phyloP scores from a whole-genome alignment of 768 basidiomycete genomes.

The Trametes cingulata region DNA sequence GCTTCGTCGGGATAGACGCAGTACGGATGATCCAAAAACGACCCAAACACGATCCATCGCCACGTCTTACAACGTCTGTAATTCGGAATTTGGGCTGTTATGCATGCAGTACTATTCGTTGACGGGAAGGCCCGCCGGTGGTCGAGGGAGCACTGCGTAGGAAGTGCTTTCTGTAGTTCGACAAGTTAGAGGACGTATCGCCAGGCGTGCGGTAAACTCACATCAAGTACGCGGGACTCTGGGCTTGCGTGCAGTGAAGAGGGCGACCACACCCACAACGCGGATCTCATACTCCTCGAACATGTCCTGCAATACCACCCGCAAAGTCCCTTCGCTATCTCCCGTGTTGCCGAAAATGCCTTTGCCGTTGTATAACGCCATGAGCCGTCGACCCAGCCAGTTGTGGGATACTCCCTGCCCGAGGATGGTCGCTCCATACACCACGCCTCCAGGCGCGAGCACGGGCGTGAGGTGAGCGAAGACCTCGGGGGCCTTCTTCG shows the following conservation, averaged over 20 bases:
- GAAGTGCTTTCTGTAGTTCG: too few species aligned
- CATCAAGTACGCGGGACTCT: neutral
- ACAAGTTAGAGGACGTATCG: too few species aligned
- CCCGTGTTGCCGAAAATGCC: slow-evolving; percentile 18
- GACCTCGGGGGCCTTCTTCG: slow-evolving; percentile 19
- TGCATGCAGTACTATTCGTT: too few species aligned
- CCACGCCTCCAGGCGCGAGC: slow-evolving; percentile 16
- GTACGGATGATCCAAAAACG: too few species aligned
- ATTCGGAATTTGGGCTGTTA: too few species aligned
- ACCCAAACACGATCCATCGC: too few species aligned
- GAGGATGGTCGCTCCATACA: slow-evolving; percentile 26
- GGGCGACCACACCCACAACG: slow-evolving; percentile 18
- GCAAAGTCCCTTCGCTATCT: slow-evolving; percentile 12
- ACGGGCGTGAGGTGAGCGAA: slow-evolving; percentile 1
- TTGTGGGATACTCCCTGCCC: slow-evolving; percentile 22
- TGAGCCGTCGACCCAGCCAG: slow-evolving; percentile 11
- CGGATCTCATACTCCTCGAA: slow-evolving; percentile 25
- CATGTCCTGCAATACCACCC: slow-evolving; percentile 5
- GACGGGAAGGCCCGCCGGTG: too few species aligned
- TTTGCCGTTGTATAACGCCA: slow-evolving; percentile 15
- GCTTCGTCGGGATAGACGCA: too few species aligned
- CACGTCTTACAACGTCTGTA: too few species aligned
- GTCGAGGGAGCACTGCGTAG: too few species aligned
- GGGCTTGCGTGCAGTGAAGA: slow-evolving; percentile 20
- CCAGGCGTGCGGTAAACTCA: too few species aligned